Evolutionary conservation across 257 asterid genomes (phyloP).

Genomic region (Penstemon davidsonii): DNA sequence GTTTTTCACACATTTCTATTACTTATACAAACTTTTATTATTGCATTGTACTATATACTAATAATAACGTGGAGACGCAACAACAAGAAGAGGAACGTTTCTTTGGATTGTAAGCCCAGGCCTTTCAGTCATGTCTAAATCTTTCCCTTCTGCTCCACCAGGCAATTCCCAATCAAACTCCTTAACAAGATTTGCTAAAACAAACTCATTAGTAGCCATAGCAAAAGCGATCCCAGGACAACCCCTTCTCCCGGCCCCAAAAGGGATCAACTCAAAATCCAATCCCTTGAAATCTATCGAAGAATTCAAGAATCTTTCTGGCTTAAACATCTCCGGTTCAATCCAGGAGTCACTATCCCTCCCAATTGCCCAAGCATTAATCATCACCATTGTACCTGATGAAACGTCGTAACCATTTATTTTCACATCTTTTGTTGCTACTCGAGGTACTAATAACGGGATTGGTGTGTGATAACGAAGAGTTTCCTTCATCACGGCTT

Average conservation of each 20-base stretch:
- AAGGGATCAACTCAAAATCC: conserved; percentile 50
- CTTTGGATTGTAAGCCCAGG: conserved; percentile 33
- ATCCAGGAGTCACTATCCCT: conserved; percentile 53
- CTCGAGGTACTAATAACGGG: conserved; percentile 46
- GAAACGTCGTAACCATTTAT: conserved; percentile 44
- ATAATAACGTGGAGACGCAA: background rate
- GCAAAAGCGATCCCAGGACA: conserved; percentile 51
- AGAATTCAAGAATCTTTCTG: conserved; percentile 47
- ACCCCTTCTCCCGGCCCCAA: conserved; percentile 61
- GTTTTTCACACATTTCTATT: too few species aligned
- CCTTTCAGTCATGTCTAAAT: conserved; percentile 49
- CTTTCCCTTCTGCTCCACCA: conserved; percentile 26
- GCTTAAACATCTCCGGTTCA: conserved; percentile 46
- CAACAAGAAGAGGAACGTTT: conserved; percentile 35
- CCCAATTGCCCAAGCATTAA: conserved; percentile 52
- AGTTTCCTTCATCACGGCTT: conserved; percentile 47
- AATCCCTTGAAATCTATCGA: conserved; percentile 42
- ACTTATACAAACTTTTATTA: too few species aligned
- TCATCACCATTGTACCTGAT: conserved; percentile 33
- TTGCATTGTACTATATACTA: too few species aligned
- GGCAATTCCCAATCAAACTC: conserved; percentile 41
- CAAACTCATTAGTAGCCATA: conserved; percentile 32
- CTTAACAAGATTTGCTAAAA: conserved; percentile 40
- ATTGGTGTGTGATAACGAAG: conserved; percentile 45
- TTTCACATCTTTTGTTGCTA: conserved; percentile 40